These are phyloP conservation scores for Orbilia ellipsospora DNA, from an alignment of 2,329 filamentous ascomycete species.

Conservation along the genomic window DNA sequence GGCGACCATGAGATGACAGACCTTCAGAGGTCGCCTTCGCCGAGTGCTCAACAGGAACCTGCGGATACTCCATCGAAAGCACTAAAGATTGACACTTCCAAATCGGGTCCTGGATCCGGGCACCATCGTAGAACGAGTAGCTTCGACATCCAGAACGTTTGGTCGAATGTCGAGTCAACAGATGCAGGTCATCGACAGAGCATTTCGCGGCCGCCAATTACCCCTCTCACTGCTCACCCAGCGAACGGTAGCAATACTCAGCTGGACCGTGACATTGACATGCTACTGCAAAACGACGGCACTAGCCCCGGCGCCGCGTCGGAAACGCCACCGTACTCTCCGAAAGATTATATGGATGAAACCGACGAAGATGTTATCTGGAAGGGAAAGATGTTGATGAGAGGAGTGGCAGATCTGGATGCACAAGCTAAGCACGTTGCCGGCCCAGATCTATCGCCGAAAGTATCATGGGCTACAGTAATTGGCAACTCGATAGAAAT, in stretches of 20 bases:
- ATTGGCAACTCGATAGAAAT: constrained; percentile 77
- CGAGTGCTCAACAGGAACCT: constrained; percentile 56
- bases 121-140: constrained; percentile 65
- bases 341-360: constrained; percentile 72
- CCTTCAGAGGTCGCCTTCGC: constrained; percentile 47
- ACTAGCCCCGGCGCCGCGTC: constrained; percentile 67
- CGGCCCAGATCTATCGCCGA: constrained; percentile 78
- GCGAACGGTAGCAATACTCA: constrained; percentile 68
- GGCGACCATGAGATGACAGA: constrained; percentile 57
- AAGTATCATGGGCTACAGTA: constrained; percentile 78
- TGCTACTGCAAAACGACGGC: constrained; percentile 81
- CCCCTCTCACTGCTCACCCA: constrained; percentile 66
- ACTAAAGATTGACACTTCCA: constrained; percentile 51
- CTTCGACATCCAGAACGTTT: constrained; percentile 89
- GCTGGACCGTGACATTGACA: constrained; percentile 88
- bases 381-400: constrained; percentile 81
- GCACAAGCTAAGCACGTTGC: constrained; percentile 85
- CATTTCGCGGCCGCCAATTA: constrained; percentile 65
- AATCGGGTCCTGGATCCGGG: constrained; percentile 60
- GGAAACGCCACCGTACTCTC: constrained; percentile 83
- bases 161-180: constrained; percentile 83
- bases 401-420: constrained; percentile 77
- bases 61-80: constrained; percentile 60
- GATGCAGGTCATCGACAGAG: constrained; percentile 66
- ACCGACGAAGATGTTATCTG: constrained; percentile 79